Percentiles rank a stretch among this genome's conserved stretches.
Conservation (phyloP, 441 rosid genomes). For the Populus hybrid region DNA sequence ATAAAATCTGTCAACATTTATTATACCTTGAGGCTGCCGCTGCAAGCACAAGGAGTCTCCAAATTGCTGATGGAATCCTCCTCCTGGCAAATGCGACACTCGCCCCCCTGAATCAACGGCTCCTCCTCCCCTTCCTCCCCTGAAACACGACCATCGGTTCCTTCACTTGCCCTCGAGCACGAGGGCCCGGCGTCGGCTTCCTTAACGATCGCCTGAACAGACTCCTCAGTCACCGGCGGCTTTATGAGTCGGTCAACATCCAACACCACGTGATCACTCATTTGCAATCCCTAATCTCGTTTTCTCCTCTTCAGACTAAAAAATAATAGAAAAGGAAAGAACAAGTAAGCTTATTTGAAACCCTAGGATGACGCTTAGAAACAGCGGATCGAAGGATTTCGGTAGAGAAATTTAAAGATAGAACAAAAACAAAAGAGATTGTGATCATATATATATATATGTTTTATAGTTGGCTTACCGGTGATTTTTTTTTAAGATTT, state of each 20-base stretch:
- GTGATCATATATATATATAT: background rate
- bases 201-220: slow-evolving; percentile 10
- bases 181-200: slow-evolving; percentile 35
- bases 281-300: slow-evolving; percentile 18
- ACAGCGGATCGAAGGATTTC: slow-evolving; percentile 34
- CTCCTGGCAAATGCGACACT: slow-evolving; percentile 97
- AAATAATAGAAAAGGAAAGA: background rate
- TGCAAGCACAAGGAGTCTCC: slow-evolving; percentile 89
- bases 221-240: slow-evolving; percentile 29
- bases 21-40: slow-evolving; percentile 84
- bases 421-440: background rate
- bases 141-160: slow-evolving; percentile 9
- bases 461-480: slow-evolving; percentile 2
- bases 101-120: slow-evolving; percentile 68
- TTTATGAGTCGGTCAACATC: slow-evolving; percentile 50
- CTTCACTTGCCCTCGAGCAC: slow-evolving; percentile 24
- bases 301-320: background rate
- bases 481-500: too few species aligned
- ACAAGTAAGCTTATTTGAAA: slow-evolving; percentile 6
- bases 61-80: slow-evolving; percentile 66
- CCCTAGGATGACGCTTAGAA: slow-evolving; percentile 30
- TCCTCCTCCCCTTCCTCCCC: slow-evolving; percentile 32
- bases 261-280: slow-evolving; percentile 72
- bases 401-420: slow-evolving; percentile 10
- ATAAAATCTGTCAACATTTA: background rate